Evolutionary conservation across 1,139 yeast genomes (phyloP), one percentile per base, ranked within the genome.

Genomic region (Saccharomyces hybrid): DNA sequence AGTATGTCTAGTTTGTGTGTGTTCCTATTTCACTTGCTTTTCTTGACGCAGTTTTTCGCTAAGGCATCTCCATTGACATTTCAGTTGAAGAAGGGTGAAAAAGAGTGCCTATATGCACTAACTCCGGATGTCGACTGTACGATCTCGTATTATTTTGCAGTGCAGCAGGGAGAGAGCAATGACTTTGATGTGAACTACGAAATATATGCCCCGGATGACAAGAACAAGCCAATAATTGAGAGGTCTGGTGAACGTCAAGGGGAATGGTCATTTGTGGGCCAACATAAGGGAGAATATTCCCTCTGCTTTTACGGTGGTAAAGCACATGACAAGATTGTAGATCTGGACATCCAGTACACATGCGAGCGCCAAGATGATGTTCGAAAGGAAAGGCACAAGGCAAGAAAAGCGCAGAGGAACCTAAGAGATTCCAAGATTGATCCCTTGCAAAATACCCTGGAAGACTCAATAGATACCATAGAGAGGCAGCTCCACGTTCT

Each of bases 291-390:
- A 38, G 98, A 93, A 71, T 93, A 91, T 74, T 89, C 88, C 70
- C 86, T 93, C 71, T 93, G 99, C 73, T 90, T 93, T 76, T 76
- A 84, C 63, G 90, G 90, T 71, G 88, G 84, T 58, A 85, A 86
- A 89, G 84, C 95, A 6, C 85, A 95, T 52, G 95, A 88, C 66
- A 91, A 91, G 73, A 84, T 86, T 57, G 86, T 93, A 64, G 97
- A 90, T 72, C 87, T 93, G 66, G 96, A 93, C 69, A 81, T 93
- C 65, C 80, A 78, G 56, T 56, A 60, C 51, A 52, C 54, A 16
- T 64, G 69, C 52, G 57, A 53, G 4, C 73, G 79, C 55, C 84
- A 82, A 57, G 87, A 80, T 57, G 87, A 80, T 57, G 79, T 84
- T 70, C 80, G 77, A 64, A 95, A 95, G 5, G 71, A 74, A 54